Percentiles rank a stretch among this genome's conserved stretches.
These are phyloP conservation scores for Colletotrichum godetiae DNA, from an alignment of 2,329 filamentous ascomycete species.

Conservation along the genomic window DNA sequence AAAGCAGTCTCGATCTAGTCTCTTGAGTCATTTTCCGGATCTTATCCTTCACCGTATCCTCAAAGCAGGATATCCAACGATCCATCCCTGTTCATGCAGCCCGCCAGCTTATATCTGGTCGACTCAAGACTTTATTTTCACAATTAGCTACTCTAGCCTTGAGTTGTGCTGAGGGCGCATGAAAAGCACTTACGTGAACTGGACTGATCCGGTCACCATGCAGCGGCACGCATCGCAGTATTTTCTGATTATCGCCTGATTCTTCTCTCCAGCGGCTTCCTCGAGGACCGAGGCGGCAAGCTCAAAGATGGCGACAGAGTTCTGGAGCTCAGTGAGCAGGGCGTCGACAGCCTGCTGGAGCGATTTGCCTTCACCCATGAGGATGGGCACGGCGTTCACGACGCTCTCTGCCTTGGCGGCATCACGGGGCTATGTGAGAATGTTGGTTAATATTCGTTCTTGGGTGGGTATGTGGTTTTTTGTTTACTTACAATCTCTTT, in stretches of 20 bases:
- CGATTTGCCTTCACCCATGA: constrained; percentile 38
- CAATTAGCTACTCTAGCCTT: not conserved
- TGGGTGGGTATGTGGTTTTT: not conserved
- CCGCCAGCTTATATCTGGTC: constrained; percentile 45
- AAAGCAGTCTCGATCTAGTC: not conserved
- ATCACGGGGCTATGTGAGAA: not conserved
- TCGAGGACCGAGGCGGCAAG: constrained; percentile 36
- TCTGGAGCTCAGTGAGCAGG: constrained; percentile 38
- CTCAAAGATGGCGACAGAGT: constrained; percentile 41
- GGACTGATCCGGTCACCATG: constrained; percentile 45
- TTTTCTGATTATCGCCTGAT: constrained; percentile 25
- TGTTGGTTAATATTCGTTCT: too few species aligned
- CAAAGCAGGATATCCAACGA: constrained; percentile 46
- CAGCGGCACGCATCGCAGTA: constrained; percentile 46
- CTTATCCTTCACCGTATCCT: not conserved
- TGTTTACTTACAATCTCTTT: constrained; percentile 43
- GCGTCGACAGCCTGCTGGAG: constrained; percentile 33
- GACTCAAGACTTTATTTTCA: constrained; percentile 42
- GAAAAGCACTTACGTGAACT: constrained; percentile 44
- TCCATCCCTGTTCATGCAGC: constrained; percentile 45
- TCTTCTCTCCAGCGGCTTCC: not conserved
- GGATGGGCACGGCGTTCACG: constrained; percentile 44
- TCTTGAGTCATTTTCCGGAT: not conserved
- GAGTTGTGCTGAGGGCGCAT: not conserved
- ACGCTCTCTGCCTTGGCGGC: constrained; percentile 38